phyloP scores from a whole-genome alignment of 2,329 filamentous ascomycete genomes.

The Paramyrothecium sp. region DNA sequence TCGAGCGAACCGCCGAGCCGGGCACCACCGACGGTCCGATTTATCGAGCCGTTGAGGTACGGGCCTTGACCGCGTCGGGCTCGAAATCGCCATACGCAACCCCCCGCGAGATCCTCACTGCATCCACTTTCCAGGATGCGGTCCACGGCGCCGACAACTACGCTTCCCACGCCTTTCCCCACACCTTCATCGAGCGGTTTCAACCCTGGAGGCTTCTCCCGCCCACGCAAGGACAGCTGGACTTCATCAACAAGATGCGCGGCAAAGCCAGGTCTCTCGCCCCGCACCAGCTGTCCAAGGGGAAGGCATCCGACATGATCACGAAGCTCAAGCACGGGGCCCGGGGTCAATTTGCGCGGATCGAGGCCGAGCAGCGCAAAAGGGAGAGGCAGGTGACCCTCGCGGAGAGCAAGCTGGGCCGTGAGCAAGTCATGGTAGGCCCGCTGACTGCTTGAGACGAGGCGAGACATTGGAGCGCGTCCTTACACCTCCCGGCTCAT shows the following conservation, averaged over 20 bases:
- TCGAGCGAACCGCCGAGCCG: slow-evolving; percentile 38
- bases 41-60: slow-evolving; percentile 47
- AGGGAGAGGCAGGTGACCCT: slow-evolving; percentile 34
- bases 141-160: slow-evolving; percentile 85
- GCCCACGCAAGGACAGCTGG: slow-evolving; percentile 65
- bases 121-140: slow-evolving; percentile 68
- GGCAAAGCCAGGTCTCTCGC: slow-evolving; percentile 51
- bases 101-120: slow-evolving; percentile 66
- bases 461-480: not conserved
- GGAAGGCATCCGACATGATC: slow-evolving; percentile 85
- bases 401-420: slow-evolving; percentile 37
- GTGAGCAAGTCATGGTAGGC: slow-evolving; percentile 56
- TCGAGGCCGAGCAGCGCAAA: slow-evolving; percentile 52
- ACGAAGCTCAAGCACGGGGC: slow-evolving; percentile 87
- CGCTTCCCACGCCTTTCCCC: slow-evolving; percentile 64
- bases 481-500: too few relatives aligned
- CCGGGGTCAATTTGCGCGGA: slow-evolving; percentile 56
- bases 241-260: slow-evolving; percentile 67
- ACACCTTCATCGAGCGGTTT: slow-evolving; percentile 62
- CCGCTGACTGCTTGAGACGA: slow-evolving; percentile 35
- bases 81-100: slow-evolving; percentile 62
- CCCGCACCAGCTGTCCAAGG: slow-evolving; percentile 65
- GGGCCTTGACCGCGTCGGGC: slow-evolving; percentile 40
- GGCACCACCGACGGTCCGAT: slow-evolving; percentile 18
- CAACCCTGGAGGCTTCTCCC: slow-evolving; percentile 69